These are phyloP conservation scores for Pyrenophora graminea DNA, from an alignment of 2,329 filamentous ascomycete genomes.

Conservation along the genomic window DNA sequence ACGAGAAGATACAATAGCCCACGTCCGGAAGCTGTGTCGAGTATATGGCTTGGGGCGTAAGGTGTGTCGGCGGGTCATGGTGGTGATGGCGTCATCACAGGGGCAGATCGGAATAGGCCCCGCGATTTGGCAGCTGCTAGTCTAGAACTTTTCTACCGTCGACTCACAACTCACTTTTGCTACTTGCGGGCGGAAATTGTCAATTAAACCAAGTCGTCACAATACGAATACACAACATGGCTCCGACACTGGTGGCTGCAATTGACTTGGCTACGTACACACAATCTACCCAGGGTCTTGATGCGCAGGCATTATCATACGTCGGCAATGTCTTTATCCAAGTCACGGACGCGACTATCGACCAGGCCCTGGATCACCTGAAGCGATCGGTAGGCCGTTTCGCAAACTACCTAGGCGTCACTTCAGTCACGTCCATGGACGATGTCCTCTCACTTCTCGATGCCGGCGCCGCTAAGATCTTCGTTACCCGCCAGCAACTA, in stretches of 20 bases:
- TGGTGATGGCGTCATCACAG: slow-evolving; percentile 13
- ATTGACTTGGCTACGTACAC: slow-evolving; percentile 54
- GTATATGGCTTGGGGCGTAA: background rate
- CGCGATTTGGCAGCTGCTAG: slow-evolving; percentile 14
- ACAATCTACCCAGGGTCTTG: slow-evolving; percentile 55
- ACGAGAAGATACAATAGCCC: too few relatives aligned
- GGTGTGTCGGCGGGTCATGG: background rate
- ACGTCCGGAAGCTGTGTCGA: too few relatives aligned
- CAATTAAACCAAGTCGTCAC: background rate
- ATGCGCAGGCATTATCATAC: slow-evolving; percentile 58
- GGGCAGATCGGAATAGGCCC: slow-evolving; percentile 16
- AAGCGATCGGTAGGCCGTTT: slow-evolving; percentile 60
- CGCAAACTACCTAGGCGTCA: slow-evolving; percentile 76
- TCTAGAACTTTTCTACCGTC: slow-evolving; percentile 16
- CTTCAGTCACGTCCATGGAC: slow-evolving; percentile 67
- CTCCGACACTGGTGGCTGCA: slow-evolving; percentile 53
- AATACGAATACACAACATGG: slow-evolving; percentile 41
- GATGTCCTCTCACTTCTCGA: slow-evolving; percentile 83
- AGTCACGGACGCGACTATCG: slow-evolving; percentile 54
- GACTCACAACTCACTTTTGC: slow-evolving; percentile 7
- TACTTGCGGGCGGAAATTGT: background rate
- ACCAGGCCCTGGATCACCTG: slow-evolving; percentile 57
- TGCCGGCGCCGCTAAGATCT: slow-evolving; percentile 80
- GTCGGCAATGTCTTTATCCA: slow-evolving; percentile 62
- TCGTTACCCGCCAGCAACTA: slow-evolving; percentile 74